A percentile compares a stretch with the other conserved stretches of the same genome.
Conservation (phyloP, 1,284 basidiomycete genomes). For the Retiboletus flavoniger region DNA sequence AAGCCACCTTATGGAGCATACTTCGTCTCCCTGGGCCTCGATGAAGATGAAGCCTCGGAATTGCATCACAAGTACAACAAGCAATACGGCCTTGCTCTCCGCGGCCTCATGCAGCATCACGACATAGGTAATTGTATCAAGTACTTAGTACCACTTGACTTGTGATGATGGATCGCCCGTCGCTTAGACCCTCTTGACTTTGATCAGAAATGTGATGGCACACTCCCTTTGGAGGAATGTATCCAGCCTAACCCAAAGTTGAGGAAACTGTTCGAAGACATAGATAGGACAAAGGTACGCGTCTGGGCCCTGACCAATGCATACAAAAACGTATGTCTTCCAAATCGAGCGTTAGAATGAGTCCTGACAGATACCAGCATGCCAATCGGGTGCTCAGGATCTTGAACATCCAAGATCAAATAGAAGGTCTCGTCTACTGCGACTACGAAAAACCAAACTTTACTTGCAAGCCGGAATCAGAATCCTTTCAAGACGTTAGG, state of each 20-base stretch:
- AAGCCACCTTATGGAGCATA: constrained; percentile 51
- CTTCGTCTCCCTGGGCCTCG: constrained; percentile 69
- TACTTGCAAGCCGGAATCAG: constrained; percentile 79
- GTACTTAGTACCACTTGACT: background rate
- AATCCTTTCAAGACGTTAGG: constrained; percentile 62
- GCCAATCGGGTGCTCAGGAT: constrained; percentile 79
- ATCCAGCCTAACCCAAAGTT: constrained; percentile 65
- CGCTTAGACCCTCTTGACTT: constrained; percentile 80
- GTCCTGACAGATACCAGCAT: constrained; percentile 50
- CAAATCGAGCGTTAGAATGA: background rate
- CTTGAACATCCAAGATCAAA: constrained; percentile 67
- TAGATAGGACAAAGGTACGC: constrained; percentile 75
- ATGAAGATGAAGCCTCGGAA: constrained; percentile 66
- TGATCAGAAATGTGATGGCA: constrained; percentile 80
- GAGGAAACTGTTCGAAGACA: constrained; percentile 70
- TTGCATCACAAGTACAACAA: constrained; percentile 78
- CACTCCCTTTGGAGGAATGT: constrained; percentile 80
- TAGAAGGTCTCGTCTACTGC: constrained; percentile 82
- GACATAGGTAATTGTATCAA: constrained; percentile 57
- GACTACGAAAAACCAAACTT: constrained; percentile 74
- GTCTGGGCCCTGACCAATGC: constrained; percentile 85
- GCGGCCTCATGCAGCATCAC: constrained; percentile 79
- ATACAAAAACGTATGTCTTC: constrained; percentile 62
- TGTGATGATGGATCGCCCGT: constrained; percentile 1
- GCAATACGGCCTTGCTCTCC: constrained; percentile 81